Evolutionary conservation across 2,329 filamentous ascomycete genomes (phyloP), one percentile per base, ranked within the genome.

Genomic region (Aspergillus calidoustus): DNA sequence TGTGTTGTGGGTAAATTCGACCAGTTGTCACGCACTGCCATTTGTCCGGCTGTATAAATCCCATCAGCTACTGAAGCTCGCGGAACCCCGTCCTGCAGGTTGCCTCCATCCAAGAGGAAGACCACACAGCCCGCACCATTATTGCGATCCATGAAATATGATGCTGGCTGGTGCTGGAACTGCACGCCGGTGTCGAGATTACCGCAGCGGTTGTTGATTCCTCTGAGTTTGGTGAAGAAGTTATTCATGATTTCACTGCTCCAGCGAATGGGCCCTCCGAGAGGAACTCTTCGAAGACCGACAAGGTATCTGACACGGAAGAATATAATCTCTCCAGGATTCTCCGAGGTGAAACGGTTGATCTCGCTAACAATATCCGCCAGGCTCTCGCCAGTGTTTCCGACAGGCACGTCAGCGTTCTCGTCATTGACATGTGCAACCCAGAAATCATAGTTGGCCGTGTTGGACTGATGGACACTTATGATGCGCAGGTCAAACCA

Each of bases 401-500:
- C 59, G 19, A 61, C 51, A 15, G 59, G 59, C 3, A 61, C 49
- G n/a, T 54, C 54, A 2, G 59, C 54, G 7, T 44, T 61, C n/a
- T 61, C 59, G 9, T 58, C 54, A 19, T 61, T 61, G 54, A 61
- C 59, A 19, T 61, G 59, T 7, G 59, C 59, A 7, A 54, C 34
- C 54, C 54, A 61, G 28, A 61, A 61, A 6, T 17, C 49, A 25
- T 61, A 61, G 22, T 58, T 50, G n/a, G 17, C 31, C 2, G 31
- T 31, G 13, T 54, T 28, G 3, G 54, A 54, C 22, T 54, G 49
- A 19, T 61, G 59, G 17, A 61, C 46, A 7, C 59, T 61, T 25
- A 58, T 38, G 49, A 61, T 57, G 19, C 59, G 59, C 34, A 61
- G 8, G 34, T 61, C 59, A 23, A 61, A 58, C 59, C 59, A 61